Percentiles rank a stretch among this genome's conserved stretches.
Evolutionary conservation across 2,329 filamentous ascomycete genomes (phyloP).

Genomic region (Hymenoscyphus linearis): DNA sequence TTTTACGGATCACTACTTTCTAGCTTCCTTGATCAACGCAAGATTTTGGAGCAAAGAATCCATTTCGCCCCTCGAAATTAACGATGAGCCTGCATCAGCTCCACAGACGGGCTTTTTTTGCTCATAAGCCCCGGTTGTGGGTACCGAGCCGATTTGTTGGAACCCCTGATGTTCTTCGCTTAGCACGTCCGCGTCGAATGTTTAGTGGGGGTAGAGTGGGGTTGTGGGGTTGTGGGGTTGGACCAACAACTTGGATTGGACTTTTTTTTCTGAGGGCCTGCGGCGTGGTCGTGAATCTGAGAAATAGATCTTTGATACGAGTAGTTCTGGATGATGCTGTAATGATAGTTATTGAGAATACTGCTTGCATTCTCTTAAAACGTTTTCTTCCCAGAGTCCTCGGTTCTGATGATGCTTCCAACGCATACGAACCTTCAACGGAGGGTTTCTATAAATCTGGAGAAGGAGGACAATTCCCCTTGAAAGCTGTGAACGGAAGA

Average conservation of each 20-base stretch:
- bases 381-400: constrained; percentile 10
- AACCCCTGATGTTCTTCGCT: neutral
- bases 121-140: no score
- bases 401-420: neutral
- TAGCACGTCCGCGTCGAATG: no score
- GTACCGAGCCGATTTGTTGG: no score
- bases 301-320: no score
- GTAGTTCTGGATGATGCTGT: no score
- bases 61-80: neutral
- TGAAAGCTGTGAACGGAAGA: neutral
- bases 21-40: neutral
- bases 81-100: neutral
- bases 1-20: no score
- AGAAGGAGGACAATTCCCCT: neutral
- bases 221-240: neutral
- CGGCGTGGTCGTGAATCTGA: no score
- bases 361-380: no score
- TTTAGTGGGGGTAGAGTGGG: no score
- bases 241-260: neutral
- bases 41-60: neutral
- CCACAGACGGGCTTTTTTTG: no score
- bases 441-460: neutral
- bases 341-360: no score
- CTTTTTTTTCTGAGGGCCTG: no score
- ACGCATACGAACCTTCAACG: neutral